Evolutionary conservation across 352 stramenopile genomes (phyloP).

Genomic region (Phytophthora citricola): DNA sequence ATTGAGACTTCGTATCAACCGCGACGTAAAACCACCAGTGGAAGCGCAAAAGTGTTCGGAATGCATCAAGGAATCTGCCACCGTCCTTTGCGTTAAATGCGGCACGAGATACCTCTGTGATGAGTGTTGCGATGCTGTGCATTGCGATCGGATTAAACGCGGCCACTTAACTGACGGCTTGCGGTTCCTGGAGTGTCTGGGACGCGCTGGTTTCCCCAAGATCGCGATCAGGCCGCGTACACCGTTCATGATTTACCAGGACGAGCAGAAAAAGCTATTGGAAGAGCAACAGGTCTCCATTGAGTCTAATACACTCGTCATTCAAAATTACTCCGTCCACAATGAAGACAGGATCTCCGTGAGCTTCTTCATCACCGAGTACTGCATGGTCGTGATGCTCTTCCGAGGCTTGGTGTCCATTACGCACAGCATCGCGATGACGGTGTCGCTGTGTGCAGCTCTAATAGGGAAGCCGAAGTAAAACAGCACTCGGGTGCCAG

Average conservation of each 20-base stretch:
- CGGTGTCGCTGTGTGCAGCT: conserved; percentile 16
- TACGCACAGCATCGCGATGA: conserved; percentile 54
- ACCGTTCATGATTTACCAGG: conserved; percentile 39
- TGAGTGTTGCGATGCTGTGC: conserved; percentile 51
- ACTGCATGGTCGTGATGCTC: conserved; percentile 70
- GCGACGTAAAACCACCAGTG: conserved; percentile 12
- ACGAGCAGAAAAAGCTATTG: conserved; percentile 20
- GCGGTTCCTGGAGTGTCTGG: conserved; percentile 45
- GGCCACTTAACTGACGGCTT: conserved; percentile 45
- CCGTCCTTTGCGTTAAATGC: conserved; percentile 53
- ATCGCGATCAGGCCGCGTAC: conserved; percentile 20
- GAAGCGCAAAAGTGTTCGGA: conserved; percentile 17
- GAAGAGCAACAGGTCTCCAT: conserved; percentile 11
- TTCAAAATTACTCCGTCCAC: conserved; percentile 19
- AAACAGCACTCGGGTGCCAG: conserved; percentile 28
- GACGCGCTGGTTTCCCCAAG: conserved; percentile 43
- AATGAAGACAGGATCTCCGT: conserved; percentile 33
- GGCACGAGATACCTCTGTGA: conserved; percentile 51
- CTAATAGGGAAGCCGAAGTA: conserved; percentile 59
- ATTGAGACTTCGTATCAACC: conserved; percentile 55
- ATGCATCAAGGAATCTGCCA: conserved; percentile 25
- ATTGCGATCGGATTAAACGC: conserved; percentile 38
- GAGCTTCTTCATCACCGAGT: conserved; percentile 57
- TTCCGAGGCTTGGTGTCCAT: conserved; percentile 51
- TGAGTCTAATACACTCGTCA: conserved; percentile 26